Evolutionary conservation across 495 filamentous ascomycete genomes (phyloP), one percentile per base, ranked within the genome.

Genomic region (Melanomma pulvis-pyrius): DNA sequence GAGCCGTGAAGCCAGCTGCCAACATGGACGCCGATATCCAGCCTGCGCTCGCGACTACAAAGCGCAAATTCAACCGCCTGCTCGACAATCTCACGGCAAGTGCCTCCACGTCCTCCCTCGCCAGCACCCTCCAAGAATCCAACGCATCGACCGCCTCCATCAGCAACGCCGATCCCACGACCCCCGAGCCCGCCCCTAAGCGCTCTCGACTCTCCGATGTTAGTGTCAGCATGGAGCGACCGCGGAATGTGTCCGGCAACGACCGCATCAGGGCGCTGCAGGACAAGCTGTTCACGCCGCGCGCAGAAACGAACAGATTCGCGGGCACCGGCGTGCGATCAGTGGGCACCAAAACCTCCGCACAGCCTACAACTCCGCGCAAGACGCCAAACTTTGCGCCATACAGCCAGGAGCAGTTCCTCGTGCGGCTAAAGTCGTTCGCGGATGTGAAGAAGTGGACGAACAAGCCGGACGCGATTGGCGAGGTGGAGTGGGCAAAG

Each of bases 401-500:
- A 8, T 89, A 88, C 84, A 91, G 93, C 74, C 89, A 93, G 54
- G 86, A 86, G 29, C 85, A 87, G 63, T 93, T 98, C 67, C 83
- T 98, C 1, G 84, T 86, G 65, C 82, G 94, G 22, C 79, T 98
- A 48, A 88, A 88, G 66, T 94, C 93, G 1, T 98, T 94, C 69
- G 87, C 92, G 57, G 91, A 92, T 65, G 87, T 97, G 47, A 92
- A 92, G 62, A 85, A 90, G 72, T 98, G 94, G 94, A 85, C 82
- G 69, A 88, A 81, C 58, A 98, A 90, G 79, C 91, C 94, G 2
- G 81, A 90, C 12, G 77, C 80, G 36, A 88, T 98, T 67, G 92
- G 86, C 73, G 94, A 98, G 77, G 90, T 97, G 6, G 87, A 91
- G 76, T 98, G 96, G 96, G 92, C 93, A 7, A 97, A 93, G 80